Evolutionary conservation across 176 grass and related monocot genomes (phyloP).

Genomic region (Hordeum vulgare): MorexV3_pseudomolecules_assembly NC_058524.1:458117116-458117615

Average conservation of each 20-base stretch:
- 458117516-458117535: slow-evolving; percentile 58
- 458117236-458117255: slow-evolving; percentile 5
- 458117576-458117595: slow-evolving; percentile 84
- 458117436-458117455: slow-evolving; percentile 97
- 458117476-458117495: slow-evolving; percentile 68
- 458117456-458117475: slow-evolving; percentile 84
- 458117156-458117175: not conserved
- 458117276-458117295: slow-evolving; percentile 8
- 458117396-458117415: slow-evolving; percentile 65
- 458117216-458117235: not conserved
- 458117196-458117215: not conserved
- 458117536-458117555: slow-evolving; percentile 80
- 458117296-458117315: not conserved
- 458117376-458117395: slow-evolving; percentile 78
- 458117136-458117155: not conserved
- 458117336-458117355: not conserved
- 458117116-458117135: not conserved
- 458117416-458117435: slow-evolving; percentile 83
- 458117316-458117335: not conserved
- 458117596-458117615: slow-evolving; percentile 84
- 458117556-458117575: slow-evolving; percentile 75
- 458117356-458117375: slow-evolving; percentile 4
- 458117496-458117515: slow-evolving; percentile 46
- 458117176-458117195: not conserved
- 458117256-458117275: slow-evolving; percentile 1